A percentile compares a stretch with the other conserved stretches of the same genome.
These are phyloP conservation scores for Eucalyptus curtisii DNA, from an alignment of 345 rosid genomes.

Conservation along the genomic window DNA sequence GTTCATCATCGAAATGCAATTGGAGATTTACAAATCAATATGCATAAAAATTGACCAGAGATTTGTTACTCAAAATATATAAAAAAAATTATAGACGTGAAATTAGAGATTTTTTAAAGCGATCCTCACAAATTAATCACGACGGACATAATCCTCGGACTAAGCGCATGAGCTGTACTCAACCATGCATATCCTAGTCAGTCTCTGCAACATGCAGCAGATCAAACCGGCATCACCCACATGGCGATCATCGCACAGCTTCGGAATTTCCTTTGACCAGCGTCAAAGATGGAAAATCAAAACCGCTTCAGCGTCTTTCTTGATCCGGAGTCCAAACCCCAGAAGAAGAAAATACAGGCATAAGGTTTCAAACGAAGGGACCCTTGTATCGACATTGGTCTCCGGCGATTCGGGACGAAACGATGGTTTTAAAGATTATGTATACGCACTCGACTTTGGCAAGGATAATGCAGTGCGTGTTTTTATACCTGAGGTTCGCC, in stretches of 20 bases:
- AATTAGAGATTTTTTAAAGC: neutral
- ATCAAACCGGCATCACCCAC: neutral
- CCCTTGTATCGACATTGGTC: neutral
- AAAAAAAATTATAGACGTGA: neutral
- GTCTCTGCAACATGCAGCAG: neutral
- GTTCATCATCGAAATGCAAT: neutral
- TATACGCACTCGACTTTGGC: neutral
- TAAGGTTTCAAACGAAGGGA: neutral
- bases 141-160: neutral
- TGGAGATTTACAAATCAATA: neutral
- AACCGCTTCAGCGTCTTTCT: neutral
- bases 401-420: neutral
- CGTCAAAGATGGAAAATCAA: neutral
- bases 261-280: neutral
- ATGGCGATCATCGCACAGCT: neutral
- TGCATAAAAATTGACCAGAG: neutral
- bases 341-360: neutral
- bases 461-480: neutral
- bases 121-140: neutral
- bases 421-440: neutral
- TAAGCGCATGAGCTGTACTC: neutral
- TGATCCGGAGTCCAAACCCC: neutral
- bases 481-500: slow-evolving; percentile 66
- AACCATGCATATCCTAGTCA: neutral
- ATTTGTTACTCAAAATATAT: neutral